phyloP scores from a whole-genome alignment of 2,329 filamentous ascomycete genomes.

The Aspergillus tubingensis region DNA sequence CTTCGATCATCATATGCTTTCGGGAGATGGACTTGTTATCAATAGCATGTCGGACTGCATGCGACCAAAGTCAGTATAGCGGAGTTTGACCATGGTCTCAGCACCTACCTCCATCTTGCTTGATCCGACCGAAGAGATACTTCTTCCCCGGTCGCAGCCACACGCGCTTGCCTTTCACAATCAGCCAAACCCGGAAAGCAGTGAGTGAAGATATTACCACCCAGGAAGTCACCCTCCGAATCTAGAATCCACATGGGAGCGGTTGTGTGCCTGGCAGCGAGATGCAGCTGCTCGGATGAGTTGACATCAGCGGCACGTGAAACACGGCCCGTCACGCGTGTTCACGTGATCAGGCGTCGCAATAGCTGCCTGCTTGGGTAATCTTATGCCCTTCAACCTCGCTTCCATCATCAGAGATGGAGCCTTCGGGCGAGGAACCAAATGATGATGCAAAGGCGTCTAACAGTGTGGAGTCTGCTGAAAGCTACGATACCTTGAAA shows the following conservation, averaged over 20 bases:
- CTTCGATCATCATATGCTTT: conserved; percentile 78
- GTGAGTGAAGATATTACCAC: conserved; percentile 47
- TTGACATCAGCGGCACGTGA: conserved; percentile 19
- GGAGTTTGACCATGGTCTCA: background rate
- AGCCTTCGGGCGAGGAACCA: conserved; percentile 21
- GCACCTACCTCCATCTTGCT: conserved; percentile 58
- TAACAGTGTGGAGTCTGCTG: conserved; percentile 2
- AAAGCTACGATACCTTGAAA: conserved; percentile 69
- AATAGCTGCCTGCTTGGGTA: conserved; percentile 30
- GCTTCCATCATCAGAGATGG: conserved; percentile 21
- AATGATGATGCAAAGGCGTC: conserved; percentile 9
- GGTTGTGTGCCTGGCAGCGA: background rate
- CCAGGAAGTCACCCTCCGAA: conserved; percentile 51
- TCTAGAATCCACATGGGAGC: conserved; percentile 65
- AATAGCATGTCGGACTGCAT: conserved; percentile 67
- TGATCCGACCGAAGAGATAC: conserved; percentile 82
- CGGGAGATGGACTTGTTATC: conserved; percentile 82
- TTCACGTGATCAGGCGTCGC: conserved; percentile 37
- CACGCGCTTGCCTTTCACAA: conserved; percentile 62
- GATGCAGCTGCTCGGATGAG: background rate
- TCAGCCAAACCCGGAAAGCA: conserved; percentile 10
- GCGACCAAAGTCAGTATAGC: background rate
- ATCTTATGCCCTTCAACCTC: background rate
- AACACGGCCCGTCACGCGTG: conserved; percentile 39
- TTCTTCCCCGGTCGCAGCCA: conserved; percentile 85